Evolutionary conservation across 108 stramenopile species (phyloP).

Genomic region (Asterionellopsis glacialis): DNA sequence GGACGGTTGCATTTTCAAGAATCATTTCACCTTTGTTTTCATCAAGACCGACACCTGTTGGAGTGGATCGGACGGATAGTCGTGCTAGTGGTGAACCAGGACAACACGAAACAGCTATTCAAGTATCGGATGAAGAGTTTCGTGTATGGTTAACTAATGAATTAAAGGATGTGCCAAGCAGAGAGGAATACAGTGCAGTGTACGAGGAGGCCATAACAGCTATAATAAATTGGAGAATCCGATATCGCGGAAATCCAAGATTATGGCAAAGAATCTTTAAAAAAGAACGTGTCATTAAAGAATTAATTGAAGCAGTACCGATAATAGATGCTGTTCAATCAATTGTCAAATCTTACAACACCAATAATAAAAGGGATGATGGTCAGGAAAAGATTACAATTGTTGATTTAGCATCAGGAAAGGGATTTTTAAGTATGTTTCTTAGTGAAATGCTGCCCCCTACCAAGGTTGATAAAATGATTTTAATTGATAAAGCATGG

Average conservation of each 20-base stretch:
- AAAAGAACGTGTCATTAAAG: slow-evolving; percentile 50
- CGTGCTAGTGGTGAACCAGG: no score
- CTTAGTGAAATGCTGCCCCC: slow-evolving; percentile 46
- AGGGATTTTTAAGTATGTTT: slow-evolving; percentile 56
- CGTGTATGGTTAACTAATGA: no score
- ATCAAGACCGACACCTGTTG: no score
- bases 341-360: slow-evolving; percentile 11
- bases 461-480: slow-evolving; percentile 32
- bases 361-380: neutral
- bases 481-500: slow-evolving; percentile 61
- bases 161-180: no score
- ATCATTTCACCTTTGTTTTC: no score
- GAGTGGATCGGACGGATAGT: no score
- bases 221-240: slow-evolving; percentile 38
- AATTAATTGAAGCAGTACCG: slow-evolving; percentile 57
- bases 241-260: slow-evolving; percentile 42
- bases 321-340: slow-evolving; percentile 35
- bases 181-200: no score
- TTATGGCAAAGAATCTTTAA: slow-evolving; percentile 53
- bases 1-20: no score
- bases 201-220: slow-evolving; percentile 1
- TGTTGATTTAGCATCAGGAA: slow-evolving; percentile 56
- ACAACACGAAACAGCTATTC: no score
- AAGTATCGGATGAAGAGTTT: no score
- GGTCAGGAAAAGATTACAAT: slow-evolving; percentile 16